These are phyloP conservation scores for Fusarium mundagurra DNA, from an alignment of 2,329 filamentous ascomycete species.

Conservation along the genomic window DNA sequence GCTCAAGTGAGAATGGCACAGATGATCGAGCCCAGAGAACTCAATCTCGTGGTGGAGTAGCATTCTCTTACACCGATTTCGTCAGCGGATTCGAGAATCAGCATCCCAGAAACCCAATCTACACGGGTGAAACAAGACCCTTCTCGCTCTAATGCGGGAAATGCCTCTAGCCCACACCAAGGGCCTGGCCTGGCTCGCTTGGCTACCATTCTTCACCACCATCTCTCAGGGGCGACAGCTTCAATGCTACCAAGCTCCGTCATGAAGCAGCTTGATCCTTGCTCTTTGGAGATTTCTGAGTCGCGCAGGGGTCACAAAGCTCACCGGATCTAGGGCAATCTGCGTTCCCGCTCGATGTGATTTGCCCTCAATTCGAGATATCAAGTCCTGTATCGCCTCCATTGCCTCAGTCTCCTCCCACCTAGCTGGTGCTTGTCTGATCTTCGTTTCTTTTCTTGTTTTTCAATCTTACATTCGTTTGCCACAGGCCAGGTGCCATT, in stretches of 20 bases:
- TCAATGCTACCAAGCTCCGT: slow-evolving; percentile 32
- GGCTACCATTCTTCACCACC: slow-evolving; percentile 22
- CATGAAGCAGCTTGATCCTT: slow-evolving; percentile 33
- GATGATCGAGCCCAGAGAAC: neutral
- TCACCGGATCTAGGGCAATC: slow-evolving; percentile 20
- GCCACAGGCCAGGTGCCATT: slow-evolving; percentile 34
- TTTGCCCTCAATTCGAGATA: slow-evolving; percentile 27
- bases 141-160: slow-evolving; percentile 31
- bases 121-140: slow-evolving; percentile 30
- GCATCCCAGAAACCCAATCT: slow-evolving; percentile 18
- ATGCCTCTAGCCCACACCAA: slow-evolving; percentile 17
- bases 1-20: neutral
- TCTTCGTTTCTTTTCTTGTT: slow-evolving; percentile 28
- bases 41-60: neutral
- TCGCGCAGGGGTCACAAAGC: slow-evolving; percentile 15
- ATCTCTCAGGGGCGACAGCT: slow-evolving; percentile 27
- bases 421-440: slow-evolving; percentile 17
- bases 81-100: neutral
- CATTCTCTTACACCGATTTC: slow-evolving; percentile 2
- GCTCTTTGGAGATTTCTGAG: slow-evolving; percentile 22
- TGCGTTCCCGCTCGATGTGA: slow-evolving; percentile 28
- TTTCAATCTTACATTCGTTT: slow-evolving; percentile 31
- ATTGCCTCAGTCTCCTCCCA: slow-evolving; percentile 1
- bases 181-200: slow-evolving; percentile 31
- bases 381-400: slow-evolving; percentile 33